Conservation (phyloP, 257 asterid species). For the Rubia yunnanensis region DNA sequence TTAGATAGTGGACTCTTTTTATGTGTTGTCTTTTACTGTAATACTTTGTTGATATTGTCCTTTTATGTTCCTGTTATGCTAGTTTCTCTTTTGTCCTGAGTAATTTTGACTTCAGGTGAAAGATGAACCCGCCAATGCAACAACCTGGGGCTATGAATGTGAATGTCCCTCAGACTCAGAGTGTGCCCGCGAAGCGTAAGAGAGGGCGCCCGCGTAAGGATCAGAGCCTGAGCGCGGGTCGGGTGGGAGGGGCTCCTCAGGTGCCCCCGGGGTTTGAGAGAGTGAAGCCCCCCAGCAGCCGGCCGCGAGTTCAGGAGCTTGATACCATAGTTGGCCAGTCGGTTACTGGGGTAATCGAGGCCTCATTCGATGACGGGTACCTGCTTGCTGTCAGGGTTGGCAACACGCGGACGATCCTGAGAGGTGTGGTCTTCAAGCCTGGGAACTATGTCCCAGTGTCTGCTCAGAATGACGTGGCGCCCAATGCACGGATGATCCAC, state of each 20-base stretch:
- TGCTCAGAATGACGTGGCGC: conserved; percentile 71
- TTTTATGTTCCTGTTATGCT: not conserved
- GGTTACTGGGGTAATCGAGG: conserved; percentile 80
- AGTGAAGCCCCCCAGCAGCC: conserved; percentile 17
- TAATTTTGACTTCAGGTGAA: too few species aligned
- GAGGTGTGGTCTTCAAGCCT: conserved; percentile 86
- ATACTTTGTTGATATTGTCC: not conserved
- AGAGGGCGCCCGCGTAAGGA: conserved; percentile 50
- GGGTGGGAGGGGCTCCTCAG: conserved; percentile 17
- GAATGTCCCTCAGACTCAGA: conserved; percentile 8
- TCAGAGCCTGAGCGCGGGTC: conserved; percentile 22
- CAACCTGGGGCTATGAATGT: conserved; percentile 28
- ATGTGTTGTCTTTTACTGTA: not conserved
- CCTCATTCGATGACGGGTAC: conserved; percentile 83
- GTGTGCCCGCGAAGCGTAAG: conserved; percentile 27
- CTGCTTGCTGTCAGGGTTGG: conserved; percentile 68
- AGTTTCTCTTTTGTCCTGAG: not conserved
- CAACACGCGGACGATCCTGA: conserved; percentile 43
- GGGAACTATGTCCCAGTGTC: conserved; percentile 71
- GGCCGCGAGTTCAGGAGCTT: conserved; percentile 4
- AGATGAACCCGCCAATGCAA: conserved; percentile 35
- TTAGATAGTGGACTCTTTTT: not conserved
- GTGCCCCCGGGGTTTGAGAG: conserved; percentile 46
- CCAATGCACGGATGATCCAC: conserved; percentile 59
- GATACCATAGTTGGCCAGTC: conserved; percentile 57